Evolutionary conservation across 192 early-diverging fungal species (phyloP).

Genomic region (Borealophlyctis nickersoniae): DNA sequence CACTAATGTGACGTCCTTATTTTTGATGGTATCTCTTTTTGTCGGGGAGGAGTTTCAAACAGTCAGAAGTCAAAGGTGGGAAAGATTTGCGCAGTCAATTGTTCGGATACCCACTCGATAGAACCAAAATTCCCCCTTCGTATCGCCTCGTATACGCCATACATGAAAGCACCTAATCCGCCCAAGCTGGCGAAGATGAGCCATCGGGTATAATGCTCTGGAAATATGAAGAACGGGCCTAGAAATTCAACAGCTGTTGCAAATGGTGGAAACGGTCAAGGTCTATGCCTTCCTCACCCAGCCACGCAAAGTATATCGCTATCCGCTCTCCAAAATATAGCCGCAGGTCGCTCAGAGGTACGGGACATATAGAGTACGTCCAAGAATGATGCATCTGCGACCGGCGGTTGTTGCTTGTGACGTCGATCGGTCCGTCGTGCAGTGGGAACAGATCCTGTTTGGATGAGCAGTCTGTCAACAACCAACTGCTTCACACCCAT

Average conservation of each 20-base stretch:
- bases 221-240: not conserved
- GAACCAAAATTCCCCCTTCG: not conserved
- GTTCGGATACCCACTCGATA: no score
- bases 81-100: no score
- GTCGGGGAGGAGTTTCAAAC: not conserved
- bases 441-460: slow-evolving; percentile 46
- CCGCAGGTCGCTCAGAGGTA: slow-evolving; percentile 25
- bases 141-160: slow-evolving; percentile 32
- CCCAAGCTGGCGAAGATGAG: slow-evolving; percentile 41
- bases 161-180: slow-evolving; percentile 51
- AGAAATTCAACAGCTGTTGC: no score
- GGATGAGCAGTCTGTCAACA: no score
- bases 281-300: slow-evolving; percentile 28
- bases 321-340: slow-evolving; percentile 70
- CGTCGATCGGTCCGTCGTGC: slow-evolving; percentile 54
- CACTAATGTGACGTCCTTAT: not conserved
- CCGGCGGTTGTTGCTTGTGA: slow-evolving; percentile 24
- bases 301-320: slow-evolving; percentile 68
- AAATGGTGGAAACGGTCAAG: no score
- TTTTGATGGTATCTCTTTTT: not conserved
- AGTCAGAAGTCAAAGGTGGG: no score
- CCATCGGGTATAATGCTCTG: slow-evolving; percentile 54
- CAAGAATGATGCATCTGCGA: slow-evolving; percentile 2
- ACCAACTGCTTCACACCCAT: no score
- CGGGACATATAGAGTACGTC: not conserved